phyloP scores from a whole-genome alignment of 2,329 filamentous ascomycete species.

The Tolypocladium guangdongense region DNA sequence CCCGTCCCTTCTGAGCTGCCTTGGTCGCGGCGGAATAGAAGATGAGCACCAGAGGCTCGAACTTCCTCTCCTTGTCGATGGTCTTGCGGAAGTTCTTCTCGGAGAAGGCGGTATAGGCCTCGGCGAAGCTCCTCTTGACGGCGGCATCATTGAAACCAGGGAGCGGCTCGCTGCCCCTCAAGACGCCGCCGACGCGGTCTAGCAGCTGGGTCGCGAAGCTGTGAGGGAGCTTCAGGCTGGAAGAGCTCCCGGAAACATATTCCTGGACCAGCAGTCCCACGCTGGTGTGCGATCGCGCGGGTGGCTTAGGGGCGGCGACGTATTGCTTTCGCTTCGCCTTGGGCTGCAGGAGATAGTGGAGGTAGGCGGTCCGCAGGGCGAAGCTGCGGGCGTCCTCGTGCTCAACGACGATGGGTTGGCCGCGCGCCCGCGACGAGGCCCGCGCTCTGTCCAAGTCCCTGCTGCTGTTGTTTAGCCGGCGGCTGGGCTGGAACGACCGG shows the following conservation, averaged over 20 bases:
- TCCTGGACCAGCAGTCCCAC: constrained; percentile 85
- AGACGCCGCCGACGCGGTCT: constrained; percentile 69
- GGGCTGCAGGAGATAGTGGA: constrained; percentile 87
- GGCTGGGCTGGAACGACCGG: constrained; percentile 32
- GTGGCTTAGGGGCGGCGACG: constrained; percentile 54
- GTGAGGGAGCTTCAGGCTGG: constrained; percentile 44
- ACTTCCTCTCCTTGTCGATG: constrained; percentile 86
- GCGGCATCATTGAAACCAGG: constrained; percentile 85
- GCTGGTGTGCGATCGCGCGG: constrained; percentile 54
- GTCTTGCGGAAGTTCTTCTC: constrained; percentile 78
- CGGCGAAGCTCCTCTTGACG: constrained; percentile 88
- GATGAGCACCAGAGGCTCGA: constrained; percentile 87
- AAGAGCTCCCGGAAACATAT: constrained; percentile 47
- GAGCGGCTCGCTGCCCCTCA: constrained; percentile 71
- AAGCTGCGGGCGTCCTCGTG: constrained; percentile 84
- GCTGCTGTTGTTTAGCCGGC: constrained; percentile 33
- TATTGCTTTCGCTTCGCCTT: constrained; percentile 84
- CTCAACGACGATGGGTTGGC: constrained; percentile 38
- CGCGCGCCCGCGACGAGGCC: constrained; percentile 28
- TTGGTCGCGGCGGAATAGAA: constrained; percentile 95
- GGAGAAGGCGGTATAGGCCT: constrained; percentile 88
- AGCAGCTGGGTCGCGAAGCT: constrained; percentile 41
- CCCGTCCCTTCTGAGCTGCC: constrained; percentile 63
- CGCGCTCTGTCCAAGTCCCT: constrained; percentile 29
- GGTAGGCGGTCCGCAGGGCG: constrained; percentile 80